These are phyloP conservation scores for Russula dissimulans DNA, from an alignment of 768 basidiomycete species.

Conservation along the genomic window DNA sequence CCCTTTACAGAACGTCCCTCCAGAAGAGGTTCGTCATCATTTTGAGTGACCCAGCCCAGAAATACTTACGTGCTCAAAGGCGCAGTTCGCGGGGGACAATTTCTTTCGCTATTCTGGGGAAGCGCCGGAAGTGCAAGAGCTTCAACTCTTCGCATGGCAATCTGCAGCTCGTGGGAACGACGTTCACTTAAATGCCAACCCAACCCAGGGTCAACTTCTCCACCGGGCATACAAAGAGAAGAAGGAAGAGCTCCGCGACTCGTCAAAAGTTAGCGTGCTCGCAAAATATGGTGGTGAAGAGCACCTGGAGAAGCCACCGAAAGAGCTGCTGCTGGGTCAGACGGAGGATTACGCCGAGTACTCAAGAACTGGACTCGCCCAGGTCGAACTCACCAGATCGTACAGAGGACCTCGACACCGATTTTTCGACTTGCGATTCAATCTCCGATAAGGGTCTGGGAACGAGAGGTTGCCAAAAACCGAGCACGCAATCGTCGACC, in stretches of 20 bases:
- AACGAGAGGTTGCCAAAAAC: too few relatives aligned
- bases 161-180: slow-evolving; percentile 89
- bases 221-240: slow-evolving; percentile 88
- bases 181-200: slow-evolving; percentile 91
- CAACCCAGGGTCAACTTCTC: slow-evolving; percentile 88
- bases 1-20: slow-evolving; percentile 59
- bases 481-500: too few relatives aligned
- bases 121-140: too few relatives aligned
- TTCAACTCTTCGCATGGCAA: slow-evolving; percentile 98
- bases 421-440: too few relatives aligned
- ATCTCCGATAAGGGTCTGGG: too few relatives aligned
- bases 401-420: too few relatives aligned
- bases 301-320: slow-evolving; percentile 83
- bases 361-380: slow-evolving; percentile 81
- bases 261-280: slow-evolving; percentile 81
- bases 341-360: slow-evolving; percentile 98
- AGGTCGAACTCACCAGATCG: too few relatives aligned
- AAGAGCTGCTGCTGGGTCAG: slow-evolving; percentile 88
- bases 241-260: slow-evolving; percentile 86
- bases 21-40: slow-evolving; percentile 66
- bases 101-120: slow-evolving; percentile 86
- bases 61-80: slow-evolving; percentile 34
- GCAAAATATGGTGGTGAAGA: slow-evolving; percentile 91
- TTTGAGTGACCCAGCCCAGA: background rate
- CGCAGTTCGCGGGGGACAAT: slow-evolving; percentile 93